A percentile compares a stretch with the other conserved stretches of the same genome.
These are phyloP conservation scores for Cryptosporidium viatorum DNA, from an alignment of 169 alveolate species.

Conservation along the genomic window DNA sequence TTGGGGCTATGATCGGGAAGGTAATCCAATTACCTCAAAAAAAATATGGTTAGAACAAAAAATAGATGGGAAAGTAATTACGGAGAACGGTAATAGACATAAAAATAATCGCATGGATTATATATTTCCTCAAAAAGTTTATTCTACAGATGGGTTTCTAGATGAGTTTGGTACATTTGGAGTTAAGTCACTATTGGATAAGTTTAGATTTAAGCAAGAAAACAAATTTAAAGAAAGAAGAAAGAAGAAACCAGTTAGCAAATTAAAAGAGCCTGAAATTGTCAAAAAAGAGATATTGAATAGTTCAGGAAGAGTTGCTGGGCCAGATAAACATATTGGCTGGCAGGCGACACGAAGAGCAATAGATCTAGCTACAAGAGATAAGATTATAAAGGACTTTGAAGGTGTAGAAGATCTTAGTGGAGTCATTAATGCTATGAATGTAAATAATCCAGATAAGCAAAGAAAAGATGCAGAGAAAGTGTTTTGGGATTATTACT, in stretches of 20 bases:
- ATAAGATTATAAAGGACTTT: conserved; percentile 22
- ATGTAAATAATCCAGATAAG: not conserved
- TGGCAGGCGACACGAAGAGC: conserved; percentile 33
- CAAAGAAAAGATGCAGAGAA: conserved; percentile 57
- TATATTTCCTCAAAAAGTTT: conserved; percentile 21
- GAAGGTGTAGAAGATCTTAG: conserved; percentile 57
- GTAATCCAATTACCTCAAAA: conserved; percentile 44
- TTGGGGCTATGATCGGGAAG: conserved; percentile 69
- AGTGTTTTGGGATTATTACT: conserved; percentile 47
- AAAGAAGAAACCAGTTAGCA: conserved; percentile 7
- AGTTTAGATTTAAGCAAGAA: conserved; percentile 12
- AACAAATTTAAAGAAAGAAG: conserved; percentile 11
- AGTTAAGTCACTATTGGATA: conserved; percentile 43
- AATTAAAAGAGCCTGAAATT: conserved; percentile 38
- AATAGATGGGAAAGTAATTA: not conserved
- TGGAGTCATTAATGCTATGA: conserved; percentile 22
- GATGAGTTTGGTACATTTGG: conserved; percentile 42
- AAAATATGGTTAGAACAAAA: conserved; percentile 37
- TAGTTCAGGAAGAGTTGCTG: not conserved
- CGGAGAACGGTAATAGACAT: not conserved
- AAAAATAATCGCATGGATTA: conserved; percentile 15
- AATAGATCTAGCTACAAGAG: conserved; percentile 12
- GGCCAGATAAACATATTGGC: conserved; percentile 17
- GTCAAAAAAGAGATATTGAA: not conserved
- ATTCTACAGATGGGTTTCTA: conserved; percentile 45